Evolutionary conservation across 2,329 filamentous ascomycete genomes (phyloP), one percentile per base, ranked within the genome.

Genomic region (Monosporascus cannonballus): DNA sequence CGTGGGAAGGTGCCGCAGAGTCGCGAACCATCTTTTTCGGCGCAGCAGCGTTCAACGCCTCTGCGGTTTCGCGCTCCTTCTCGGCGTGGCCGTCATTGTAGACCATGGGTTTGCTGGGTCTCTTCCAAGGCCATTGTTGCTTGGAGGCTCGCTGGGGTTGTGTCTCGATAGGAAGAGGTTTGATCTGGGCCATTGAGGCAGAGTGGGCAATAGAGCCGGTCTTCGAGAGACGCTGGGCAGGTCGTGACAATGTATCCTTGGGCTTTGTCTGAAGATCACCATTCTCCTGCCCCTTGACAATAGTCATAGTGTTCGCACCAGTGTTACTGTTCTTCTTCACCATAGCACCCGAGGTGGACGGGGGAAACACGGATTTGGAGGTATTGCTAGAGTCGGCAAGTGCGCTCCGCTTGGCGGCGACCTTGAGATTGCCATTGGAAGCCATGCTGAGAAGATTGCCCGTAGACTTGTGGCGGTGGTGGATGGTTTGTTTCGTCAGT

Each of bases 321-420:
- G 62, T 65, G 47, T 64, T 65, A 25, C 52, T 42, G 54, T 68
- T 68, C 62, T 58, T 51, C 63, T 30, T 69, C 60, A 48, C 72
- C 64, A 25, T 60, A 27, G 64, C 55, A 36, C 62, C 63, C 37
- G 59, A 58, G 54, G 22, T 54, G 42, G 30, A 59, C 51, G 53
- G 48, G 47, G 50, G 52, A 15, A 54, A 39, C 46, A 69, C 67
- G 47, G 54, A 56, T 73, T 54, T 72, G 41, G 76, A 65, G 46
- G 79, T 84, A 65, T 92, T 93, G 76, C 88, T 94, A 56, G 94
- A 80, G 67, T 96, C 91, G 48, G 83, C 88, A 70, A 95, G 91
- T 14, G 84, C 89, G 56, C 85, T 84, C 60, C 91, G 85, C 74
- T 92, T 94, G 51, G 85, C 77, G 53, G 81, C 77, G 51, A 78